Conservation (phyloP, 1,284 basidiomycete species). For the Papiliotrema nemorosa region DNA sequence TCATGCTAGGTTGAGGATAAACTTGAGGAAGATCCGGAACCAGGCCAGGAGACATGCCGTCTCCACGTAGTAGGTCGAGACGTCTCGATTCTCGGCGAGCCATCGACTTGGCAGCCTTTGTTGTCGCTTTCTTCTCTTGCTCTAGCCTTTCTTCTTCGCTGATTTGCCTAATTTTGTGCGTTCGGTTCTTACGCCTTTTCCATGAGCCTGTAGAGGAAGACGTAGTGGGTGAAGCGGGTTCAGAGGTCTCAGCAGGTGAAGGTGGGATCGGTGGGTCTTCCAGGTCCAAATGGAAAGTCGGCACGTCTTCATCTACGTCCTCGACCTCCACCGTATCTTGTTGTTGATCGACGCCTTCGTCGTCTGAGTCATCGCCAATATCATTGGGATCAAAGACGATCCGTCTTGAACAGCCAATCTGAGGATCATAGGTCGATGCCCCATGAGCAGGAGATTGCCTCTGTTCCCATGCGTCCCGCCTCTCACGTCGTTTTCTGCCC, state of each 20-base stretch:
- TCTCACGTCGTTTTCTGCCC: background rate
- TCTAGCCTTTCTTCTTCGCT: background rate
- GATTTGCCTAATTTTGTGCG: background rate
- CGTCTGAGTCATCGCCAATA: background rate
- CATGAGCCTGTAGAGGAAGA: background rate
- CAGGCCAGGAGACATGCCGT: slow-evolving; percentile 29
- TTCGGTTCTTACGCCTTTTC: slow-evolving; percentile 2
- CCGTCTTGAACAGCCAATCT: background rate
- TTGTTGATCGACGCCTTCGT: background rate
- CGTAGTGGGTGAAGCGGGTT: background rate
- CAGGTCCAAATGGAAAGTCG: slow-evolving; percentile 28
- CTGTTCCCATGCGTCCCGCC: background rate
- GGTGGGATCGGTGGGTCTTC: slow-evolving; percentile 8
- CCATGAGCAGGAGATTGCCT: too few species aligned
- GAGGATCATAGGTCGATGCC: too few species aligned
- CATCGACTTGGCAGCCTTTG: slow-evolving; percentile 30
- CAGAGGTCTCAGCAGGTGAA: background rate
- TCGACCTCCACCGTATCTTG: background rate
- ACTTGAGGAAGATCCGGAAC: too few species aligned
- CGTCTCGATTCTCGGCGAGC: slow-evolving; percentile 32
- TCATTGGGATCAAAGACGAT: background rate
- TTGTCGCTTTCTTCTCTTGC: slow-evolving; percentile 13
- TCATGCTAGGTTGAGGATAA: too few species aligned
- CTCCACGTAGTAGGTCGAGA: slow-evolving; percentile 42
- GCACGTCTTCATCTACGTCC: slow-evolving; percentile 18